phyloP scores from a whole-genome alignment of 768 basidiomycete genomes.

The Trametes sanguinea region DNA sequence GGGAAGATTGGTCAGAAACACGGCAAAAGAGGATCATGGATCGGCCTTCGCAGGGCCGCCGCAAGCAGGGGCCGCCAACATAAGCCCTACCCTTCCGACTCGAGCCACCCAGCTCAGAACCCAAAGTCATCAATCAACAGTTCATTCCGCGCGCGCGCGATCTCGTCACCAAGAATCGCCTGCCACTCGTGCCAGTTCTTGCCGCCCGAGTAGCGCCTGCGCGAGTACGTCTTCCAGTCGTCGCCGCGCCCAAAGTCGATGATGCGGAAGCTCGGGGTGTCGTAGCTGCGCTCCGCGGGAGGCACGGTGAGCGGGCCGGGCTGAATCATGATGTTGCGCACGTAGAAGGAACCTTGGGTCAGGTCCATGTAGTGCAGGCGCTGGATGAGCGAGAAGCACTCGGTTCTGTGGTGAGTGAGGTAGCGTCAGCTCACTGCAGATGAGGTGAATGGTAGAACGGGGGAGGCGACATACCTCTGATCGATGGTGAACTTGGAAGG shows the following conservation, averaged over 20 bases:
- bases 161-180: constrained; percentile 1
- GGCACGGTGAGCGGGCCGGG: constrained; percentile 40
- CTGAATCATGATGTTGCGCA: constrained; percentile 49
- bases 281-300: constrained; percentile 30
- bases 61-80: too few relatives aligned
- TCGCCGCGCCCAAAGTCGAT: constrained; percentile 50
- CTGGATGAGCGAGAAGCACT: constrained; percentile 37
- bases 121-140: constrained; percentile 10
- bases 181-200: background rate
- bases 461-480: constrained; percentile 21
- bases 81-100: too few relatives aligned
- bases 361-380: constrained; percentile 42
- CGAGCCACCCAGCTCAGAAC: background rate
- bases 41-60: too few relatives aligned
- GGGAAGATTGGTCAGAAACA: too few relatives aligned
- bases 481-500: constrained; percentile 25
- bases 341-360: constrained; percentile 44
- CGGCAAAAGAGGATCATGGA: too few relatives aligned
- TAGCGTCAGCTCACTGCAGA: background rate
- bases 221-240: constrained; percentile 2
- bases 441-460: background rate
- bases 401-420: constrained; percentile 15
- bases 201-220: too few relatives aligned
- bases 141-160: constrained; percentile 3
- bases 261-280: constrained; percentile 44